A percentile compares a stretch with the other conserved stretches of the same genome.
These are phyloP conservation scores for Verbena officinalis DNA, from an alignment of 257 asterid genomes.

Conservation along the genomic window DNA sequence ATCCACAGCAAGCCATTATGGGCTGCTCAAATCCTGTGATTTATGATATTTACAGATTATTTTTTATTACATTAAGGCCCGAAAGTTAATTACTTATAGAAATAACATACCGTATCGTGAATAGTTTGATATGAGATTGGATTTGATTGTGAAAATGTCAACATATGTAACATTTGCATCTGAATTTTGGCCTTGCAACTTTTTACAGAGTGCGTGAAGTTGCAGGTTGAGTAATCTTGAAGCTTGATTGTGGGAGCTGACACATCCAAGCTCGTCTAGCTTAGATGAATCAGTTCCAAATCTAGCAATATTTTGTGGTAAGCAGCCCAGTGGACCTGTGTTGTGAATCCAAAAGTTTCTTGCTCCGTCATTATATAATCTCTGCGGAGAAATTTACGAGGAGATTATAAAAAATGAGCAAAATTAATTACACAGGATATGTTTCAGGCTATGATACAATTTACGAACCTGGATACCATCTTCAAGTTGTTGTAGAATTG, in stretches of 20 bases:
- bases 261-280: constrained; percentile 96
- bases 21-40: constrained; percentile 87
- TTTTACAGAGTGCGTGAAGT: constrained; percentile 70
- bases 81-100: neutral
- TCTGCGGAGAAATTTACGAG: constrained; percentile 42
- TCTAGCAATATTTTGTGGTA: constrained; percentile 77
- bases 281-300: constrained; percentile 79
- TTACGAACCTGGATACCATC: constrained; percentile 60
- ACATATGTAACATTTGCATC: constrained; percentile 69
- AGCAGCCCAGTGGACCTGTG: constrained; percentile 95
- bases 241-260: constrained; percentile 81
- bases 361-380: constrained; percentile 77
- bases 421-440: neutral
- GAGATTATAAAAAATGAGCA: neutral
- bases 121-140: constrained; percentile 77
- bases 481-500: constrained; percentile 66
- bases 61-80: neutral
- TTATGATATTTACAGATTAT: neutral
- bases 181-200: constrained; percentile 69
- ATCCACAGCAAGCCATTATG: constrained; percentile 88
- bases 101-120: constrained; percentile 68
- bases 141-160: constrained; percentile 81
- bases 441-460: too few species aligned
- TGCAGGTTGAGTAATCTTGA: constrained; percentile 80
- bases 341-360: constrained; percentile 91